A percentile compares a stretch with the other conserved stretches of the same genome.
Conservation (phyloP, 176 grass and related monocot species). For the Aechmea fasciata region DNA sequence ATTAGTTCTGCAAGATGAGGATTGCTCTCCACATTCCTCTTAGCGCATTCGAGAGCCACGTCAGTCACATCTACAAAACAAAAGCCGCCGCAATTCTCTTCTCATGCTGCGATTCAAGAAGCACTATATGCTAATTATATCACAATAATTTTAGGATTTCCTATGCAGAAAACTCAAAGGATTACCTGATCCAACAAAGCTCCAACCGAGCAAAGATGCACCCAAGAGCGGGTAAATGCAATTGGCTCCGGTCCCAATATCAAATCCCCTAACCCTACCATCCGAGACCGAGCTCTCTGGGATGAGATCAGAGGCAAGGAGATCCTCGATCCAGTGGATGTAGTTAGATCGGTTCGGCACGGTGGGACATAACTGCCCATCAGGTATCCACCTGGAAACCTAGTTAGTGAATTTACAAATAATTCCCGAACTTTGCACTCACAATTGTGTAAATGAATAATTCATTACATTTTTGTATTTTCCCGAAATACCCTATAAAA, state of each 20-base stretch:
- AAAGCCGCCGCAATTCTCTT: background rate
- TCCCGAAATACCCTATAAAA: too few relatives aligned
- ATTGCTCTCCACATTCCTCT: constrained; percentile 80
- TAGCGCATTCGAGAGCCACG: constrained; percentile 84
- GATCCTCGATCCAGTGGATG: constrained; percentile 96
- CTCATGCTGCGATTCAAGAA: background rate
- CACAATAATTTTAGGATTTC: background rate
- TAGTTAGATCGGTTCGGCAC: constrained; percentile 91
- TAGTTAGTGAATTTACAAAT: background rate
- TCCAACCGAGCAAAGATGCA: constrained; percentile 74
- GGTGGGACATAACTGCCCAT: constrained; percentile 76
- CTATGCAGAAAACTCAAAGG: background rate
- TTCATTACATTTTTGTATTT: too few relatives aligned
- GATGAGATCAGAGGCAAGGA: constrained; percentile 58
- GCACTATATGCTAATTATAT: background rate
- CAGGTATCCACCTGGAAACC: constrained; percentile 76
- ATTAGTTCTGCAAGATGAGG: constrained; percentile 56
- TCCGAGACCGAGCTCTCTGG: constrained; percentile 35
- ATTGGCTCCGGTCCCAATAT: constrained; percentile 88
- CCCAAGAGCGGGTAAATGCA: constrained; percentile 95
- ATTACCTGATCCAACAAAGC: constrained; percentile 77
- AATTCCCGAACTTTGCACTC: too few relatives aligned
- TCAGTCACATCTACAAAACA: constrained; percentile 68
- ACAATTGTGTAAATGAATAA: too few relatives aligned
- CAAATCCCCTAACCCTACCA: constrained; percentile 55